Evolutionary conservation across 2,329 filamentous ascomycete species (phyloP).

Genomic region (Aspergillus clavatus): DNA sequence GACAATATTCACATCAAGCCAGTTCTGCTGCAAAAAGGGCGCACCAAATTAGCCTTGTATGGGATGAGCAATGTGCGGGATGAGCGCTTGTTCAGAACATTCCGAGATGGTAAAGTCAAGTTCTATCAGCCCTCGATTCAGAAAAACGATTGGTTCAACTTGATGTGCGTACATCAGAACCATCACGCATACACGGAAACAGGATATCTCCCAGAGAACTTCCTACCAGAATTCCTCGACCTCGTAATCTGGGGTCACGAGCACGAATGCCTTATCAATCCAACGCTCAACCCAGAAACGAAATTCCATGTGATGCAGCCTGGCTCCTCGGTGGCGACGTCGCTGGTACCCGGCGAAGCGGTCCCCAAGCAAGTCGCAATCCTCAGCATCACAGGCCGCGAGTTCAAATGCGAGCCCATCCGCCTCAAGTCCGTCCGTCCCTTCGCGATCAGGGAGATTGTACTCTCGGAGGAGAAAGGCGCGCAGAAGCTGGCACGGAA

Average conservation of each 20-base stretch:
- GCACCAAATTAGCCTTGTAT: conserved; percentile 87
- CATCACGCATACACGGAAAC: conserved; percentile 89
- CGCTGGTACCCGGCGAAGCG: conserved; percentile 81
- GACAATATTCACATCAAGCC: conserved; percentile 93
- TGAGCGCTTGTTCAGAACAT: conserved; percentile 89
- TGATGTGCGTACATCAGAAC: conserved; percentile 94
- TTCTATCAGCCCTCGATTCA: conserved; percentile 83
- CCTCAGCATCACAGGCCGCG: conserved; percentile 73
- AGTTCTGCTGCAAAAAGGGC: conserved; percentile 85
- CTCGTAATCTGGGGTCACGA: conserved; percentile 96
- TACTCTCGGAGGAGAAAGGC: conserved; percentile 67
- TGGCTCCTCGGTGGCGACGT: conserved; percentile 92
- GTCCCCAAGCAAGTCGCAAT: conserved; percentile 88
- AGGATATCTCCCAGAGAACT: conserved; percentile 89
- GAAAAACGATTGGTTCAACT: conserved; percentile 87
- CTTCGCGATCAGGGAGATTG: conserved; percentile 80
- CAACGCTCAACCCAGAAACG: conserved; percentile 74
- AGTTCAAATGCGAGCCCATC: conserved; percentile 75
- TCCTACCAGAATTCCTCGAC: conserved; percentile 85
- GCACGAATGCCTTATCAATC: conserved; percentile 91
- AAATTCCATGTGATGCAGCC: conserved; percentile 96
- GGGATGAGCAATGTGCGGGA: conserved; percentile 95
- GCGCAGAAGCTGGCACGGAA: conserved; percentile 75
- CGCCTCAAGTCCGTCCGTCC: conserved; percentile 84
- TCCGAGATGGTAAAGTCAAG: conserved; percentile 86